Evolutionary conservation across 108 stramenopile genomes (phyloP).

Genomic region (Nitzschia sp.): DNA sequence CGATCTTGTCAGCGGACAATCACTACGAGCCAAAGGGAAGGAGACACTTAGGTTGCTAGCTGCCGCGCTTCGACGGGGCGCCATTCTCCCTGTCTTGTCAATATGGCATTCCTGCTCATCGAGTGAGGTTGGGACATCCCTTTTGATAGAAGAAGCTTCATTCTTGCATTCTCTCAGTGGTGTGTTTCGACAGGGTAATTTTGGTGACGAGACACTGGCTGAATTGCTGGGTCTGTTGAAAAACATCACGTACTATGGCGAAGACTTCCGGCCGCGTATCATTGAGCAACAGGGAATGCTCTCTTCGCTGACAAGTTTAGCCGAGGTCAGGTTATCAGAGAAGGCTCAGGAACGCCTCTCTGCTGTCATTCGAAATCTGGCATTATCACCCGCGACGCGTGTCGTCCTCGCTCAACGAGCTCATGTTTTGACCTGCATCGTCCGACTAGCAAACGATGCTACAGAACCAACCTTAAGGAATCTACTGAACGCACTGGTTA

Average conservation of each 20-base stretch:
- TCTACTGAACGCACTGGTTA: conserved; percentile 35
- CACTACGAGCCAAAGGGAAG: conserved; percentile 14
- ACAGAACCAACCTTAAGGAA: conserved; percentile 27
- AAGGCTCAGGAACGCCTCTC: conserved; percentile 40
- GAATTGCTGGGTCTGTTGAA: conserved; percentile 44
- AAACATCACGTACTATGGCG: conserved; percentile 46
- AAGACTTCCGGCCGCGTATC: conserved; percentile 36
- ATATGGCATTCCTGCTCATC: conserved; percentile 37
- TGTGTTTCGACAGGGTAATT: background rate
- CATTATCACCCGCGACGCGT: conserved; percentile 28
- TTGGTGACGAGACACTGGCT: background rate
- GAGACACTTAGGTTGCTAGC: conserved; percentile 21
- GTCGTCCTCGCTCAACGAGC: conserved; percentile 26
- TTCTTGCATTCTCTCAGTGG: background rate
- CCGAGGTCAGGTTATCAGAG: background rate
- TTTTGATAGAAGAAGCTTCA: conserved; percentile 16
- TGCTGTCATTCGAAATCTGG: conserved; percentile 50
- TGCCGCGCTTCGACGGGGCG: conserved; percentile 12
- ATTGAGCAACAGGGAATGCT: conserved; percentile 28
- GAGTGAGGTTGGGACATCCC: conserved; percentile 16
- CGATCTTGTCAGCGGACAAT: conserved; percentile 11
- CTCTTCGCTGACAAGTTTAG: conserved; percentile 13
- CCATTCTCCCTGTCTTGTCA: conserved; percentile 15
- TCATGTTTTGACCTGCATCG: conserved; percentile 31
- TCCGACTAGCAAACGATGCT: conserved; percentile 18